Percentiles rank a stretch among this genome's conserved stretches.
phyloP scores from a whole-genome alignment of 2,329 filamentous ascomycete species.

The Colletotrichum higginsianum region DNA sequence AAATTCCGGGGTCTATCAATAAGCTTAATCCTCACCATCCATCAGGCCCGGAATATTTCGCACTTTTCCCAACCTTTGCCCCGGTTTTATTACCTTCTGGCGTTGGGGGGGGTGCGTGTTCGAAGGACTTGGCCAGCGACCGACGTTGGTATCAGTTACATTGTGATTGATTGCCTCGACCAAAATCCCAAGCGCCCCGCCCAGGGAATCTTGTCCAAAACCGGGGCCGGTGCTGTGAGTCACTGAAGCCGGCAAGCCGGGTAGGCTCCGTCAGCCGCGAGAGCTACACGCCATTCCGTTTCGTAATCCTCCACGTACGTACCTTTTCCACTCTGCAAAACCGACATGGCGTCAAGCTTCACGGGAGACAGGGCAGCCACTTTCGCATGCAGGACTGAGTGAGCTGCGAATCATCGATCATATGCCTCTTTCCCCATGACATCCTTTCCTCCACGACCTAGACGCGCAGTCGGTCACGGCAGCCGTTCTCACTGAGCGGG shows the following conservation, averaged over 20 bases:
- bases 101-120: background rate
- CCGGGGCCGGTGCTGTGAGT: conserved; percentile 18
- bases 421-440: conserved; percentile 18
- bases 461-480: conserved; percentile 5
- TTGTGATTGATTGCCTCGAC: background rate
- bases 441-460: conserved; percentile 1
- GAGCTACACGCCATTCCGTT: conserved; percentile 36
- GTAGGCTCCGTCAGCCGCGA: conserved; percentile 1
- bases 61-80: background rate
- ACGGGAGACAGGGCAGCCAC: background rate
- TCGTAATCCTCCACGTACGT: conserved; percentile 39
- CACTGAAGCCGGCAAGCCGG: conserved; percentile 27
- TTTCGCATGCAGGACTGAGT: conserved; percentile 7
- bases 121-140: conserved; percentile 14
- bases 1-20: conserved; percentile 35
- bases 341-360: conserved; percentile 11
- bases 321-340: background rate
- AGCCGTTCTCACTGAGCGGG: conserved; percentile 4
- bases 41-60: conserved; percentile 33
- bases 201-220: conserved; percentile 1
- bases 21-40: conserved; percentile 39
- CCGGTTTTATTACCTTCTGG: background rate
- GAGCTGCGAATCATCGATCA: conserved; percentile 35
- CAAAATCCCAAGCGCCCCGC: background rate
- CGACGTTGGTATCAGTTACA: background rate